These are phyloP conservation scores for Psidium friedrichsthalianum DNA, from an alignment of 345 rosid species.

Conservation along the genomic window DNA sequence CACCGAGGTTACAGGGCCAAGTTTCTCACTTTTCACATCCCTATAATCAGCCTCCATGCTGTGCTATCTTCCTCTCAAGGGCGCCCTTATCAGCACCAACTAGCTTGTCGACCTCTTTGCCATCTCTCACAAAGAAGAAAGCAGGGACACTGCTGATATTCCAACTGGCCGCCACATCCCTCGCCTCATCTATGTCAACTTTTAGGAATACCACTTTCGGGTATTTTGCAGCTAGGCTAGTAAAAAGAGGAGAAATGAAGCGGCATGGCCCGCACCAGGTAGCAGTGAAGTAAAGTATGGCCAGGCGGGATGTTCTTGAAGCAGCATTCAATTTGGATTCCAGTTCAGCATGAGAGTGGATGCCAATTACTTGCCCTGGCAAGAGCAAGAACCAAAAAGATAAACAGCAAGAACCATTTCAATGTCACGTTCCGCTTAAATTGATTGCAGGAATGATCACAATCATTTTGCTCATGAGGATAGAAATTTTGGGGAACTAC, in stretches of 20 bases:
- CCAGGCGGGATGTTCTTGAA: constrained; percentile 55
- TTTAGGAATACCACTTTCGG: constrained; percentile 68
- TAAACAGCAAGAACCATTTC: neutral
- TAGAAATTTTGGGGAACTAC: neutral
- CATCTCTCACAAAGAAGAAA: constrained; percentile 58
- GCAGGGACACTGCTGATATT: constrained; percentile 71
- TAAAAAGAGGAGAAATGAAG: constrained; percentile 68
- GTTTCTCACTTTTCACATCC: neutral
- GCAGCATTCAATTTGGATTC: constrained; percentile 64
- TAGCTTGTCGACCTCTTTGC: constrained; percentile 74
- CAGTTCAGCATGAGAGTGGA: constrained; percentile 53
- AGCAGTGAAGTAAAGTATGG: constrained; percentile 80
- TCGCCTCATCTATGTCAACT: constrained; percentile 60
- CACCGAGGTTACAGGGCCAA: neutral
- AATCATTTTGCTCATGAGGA: neutral
- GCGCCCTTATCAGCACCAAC: constrained; percentile 77
- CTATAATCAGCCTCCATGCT: constrained; percentile 27
- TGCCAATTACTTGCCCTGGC: constrained; percentile 64
- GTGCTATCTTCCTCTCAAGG: constrained; percentile 60
- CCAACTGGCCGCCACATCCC: constrained; percentile 53
- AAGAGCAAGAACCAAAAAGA: neutral
- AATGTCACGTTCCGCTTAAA: neutral
- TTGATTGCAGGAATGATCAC: neutral
- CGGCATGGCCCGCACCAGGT: constrained; percentile 96
- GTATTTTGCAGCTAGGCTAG: constrained; percentile 60